phyloP scores from a whole-genome alignment of 768 basidiomycete species.

The Megacollybia marginata region DNA sequence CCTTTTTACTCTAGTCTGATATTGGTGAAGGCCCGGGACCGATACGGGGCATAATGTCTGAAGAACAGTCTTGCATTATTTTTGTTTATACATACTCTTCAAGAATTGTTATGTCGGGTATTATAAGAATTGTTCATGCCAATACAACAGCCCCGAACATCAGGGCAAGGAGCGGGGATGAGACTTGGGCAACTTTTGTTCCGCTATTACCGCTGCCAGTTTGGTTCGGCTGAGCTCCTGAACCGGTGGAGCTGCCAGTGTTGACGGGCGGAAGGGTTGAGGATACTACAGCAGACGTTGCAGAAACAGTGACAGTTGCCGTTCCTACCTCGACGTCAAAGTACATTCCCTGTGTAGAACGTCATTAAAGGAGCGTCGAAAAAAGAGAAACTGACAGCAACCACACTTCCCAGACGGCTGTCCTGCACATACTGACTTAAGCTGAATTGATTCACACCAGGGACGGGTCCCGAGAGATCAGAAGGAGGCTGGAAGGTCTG shows the following conservation, averaged over 20 bases:
- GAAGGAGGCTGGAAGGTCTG: slow-evolving; percentile 52
- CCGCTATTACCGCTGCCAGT: not conserved
- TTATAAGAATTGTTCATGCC: not conserved
- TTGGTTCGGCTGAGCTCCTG: not conserved
- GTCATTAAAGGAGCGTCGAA: slow-evolving; percentile 1
- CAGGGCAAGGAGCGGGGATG: not conserved
- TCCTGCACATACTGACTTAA: slow-evolving; percentile 53
- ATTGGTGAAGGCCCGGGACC: slow-evolving; percentile 24
- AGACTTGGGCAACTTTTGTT: not conserved
- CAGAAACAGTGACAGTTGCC: slow-evolving; percentile 39
- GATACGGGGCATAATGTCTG: slow-evolving; percentile 18
- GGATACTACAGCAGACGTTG: slow-evolving; percentile 61
- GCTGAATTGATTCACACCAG: slow-evolving; percentile 48
- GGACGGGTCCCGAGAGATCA: slow-evolving; percentile 41
- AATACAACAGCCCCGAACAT: not conserved
- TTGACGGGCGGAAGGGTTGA: slow-evolving; percentile 37
- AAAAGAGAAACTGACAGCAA: slow-evolving; percentile 39
- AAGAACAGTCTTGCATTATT: not conserved
- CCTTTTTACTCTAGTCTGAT: not conserved
- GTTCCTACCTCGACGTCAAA: slow-evolving; percentile 67
- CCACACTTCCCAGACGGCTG: slow-evolving; percentile 48
- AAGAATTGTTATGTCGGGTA: not conserved
- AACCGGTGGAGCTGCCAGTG: not conserved
- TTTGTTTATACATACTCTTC: not conserved
- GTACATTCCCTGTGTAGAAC: slow-evolving; percentile 48